phyloP scores from a whole-genome alignment of 148 eudicot species.

The Vaccinium myrtillus region DNA sequence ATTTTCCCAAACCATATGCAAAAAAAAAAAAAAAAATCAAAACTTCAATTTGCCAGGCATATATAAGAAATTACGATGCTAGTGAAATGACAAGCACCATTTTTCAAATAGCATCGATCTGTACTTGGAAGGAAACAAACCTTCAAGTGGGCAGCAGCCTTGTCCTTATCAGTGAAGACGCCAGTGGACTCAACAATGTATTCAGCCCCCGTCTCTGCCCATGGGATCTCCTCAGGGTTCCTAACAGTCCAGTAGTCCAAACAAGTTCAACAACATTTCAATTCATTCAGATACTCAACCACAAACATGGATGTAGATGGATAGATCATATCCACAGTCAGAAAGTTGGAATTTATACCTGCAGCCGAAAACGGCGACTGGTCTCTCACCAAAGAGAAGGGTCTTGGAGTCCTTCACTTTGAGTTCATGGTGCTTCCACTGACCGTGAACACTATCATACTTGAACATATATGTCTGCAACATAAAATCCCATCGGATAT shows the following conservation, averaged over 20 bases:
- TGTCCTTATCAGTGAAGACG: slow-evolving; percentile 69
- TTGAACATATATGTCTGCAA: slow-evolving; percentile 84
- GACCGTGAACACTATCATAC: slow-evolving; percentile 85
- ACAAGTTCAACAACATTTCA: background rate
- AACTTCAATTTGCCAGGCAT: background rate
- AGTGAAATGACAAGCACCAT: background rate
- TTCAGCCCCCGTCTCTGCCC: slow-evolving; percentile 61
- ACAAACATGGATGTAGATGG: background rate
- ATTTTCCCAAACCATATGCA: background rate
- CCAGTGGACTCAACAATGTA: slow-evolving; percentile 72
- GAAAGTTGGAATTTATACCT: slow-evolving; percentile 32
- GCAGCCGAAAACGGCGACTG: slow-evolving; percentile 64
- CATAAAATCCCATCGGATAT: background rate
- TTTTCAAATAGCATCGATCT: background rate
- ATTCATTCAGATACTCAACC: background rate
- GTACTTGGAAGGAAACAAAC: slow-evolving; percentile 11
- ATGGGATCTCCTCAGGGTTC: slow-evolving; percentile 83
- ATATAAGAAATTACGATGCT: background rate
- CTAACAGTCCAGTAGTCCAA: slow-evolving; percentile 24
- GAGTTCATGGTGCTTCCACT: slow-evolving; percentile 77
- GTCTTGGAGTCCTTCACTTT: slow-evolving; percentile 82
- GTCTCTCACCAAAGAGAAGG: slow-evolving; percentile 75
- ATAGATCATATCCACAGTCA: background rate
- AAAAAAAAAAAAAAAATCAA: background rate
- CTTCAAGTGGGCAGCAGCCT: slow-evolving; percentile 78